Evolutionary conservation across 176 grass and related monocot genomes (phyloP).

Genomic region (Alopecurus myosuroides): DNA sequence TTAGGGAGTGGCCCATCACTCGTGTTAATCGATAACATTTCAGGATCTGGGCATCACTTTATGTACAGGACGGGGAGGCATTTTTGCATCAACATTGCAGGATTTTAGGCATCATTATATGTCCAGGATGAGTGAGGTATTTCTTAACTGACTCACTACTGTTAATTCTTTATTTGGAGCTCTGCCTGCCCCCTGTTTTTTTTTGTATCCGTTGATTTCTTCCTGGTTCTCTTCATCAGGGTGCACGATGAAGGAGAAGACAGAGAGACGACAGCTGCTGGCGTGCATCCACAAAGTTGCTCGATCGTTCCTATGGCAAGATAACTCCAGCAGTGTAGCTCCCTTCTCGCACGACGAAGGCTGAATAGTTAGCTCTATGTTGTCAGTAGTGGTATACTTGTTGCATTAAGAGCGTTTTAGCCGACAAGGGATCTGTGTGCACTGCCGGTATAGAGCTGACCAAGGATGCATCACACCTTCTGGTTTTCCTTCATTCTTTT

Average conservation of each 20-base stretch:
- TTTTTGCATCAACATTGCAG: neutral
- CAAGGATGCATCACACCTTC: neutral
- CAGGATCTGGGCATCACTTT: neutral
- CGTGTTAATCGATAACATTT: neutral
- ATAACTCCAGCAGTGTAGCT: neutral
- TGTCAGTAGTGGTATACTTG: neutral
- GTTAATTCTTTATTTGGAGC: neutral
- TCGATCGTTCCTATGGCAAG: no score
- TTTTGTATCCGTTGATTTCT: no score
- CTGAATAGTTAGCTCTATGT: neutral
- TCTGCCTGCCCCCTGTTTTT: no score
- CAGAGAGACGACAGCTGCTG: no score
- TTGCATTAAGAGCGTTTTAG: neutral
- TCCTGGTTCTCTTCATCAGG: neutral
- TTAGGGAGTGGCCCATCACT: neutral
- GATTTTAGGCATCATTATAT: neutral
- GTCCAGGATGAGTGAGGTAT: conserved; percentile 14
- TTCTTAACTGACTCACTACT: neutral
- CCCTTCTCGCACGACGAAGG: neutral
- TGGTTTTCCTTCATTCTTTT: neutral
- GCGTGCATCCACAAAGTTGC: neutral
- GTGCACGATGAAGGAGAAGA: neutral
- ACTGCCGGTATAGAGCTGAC: neutral
- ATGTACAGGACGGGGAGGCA: neutral
- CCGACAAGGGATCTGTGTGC: neutral